Evolutionary conservation across 129 eudicot genomes (phyloP), one percentile per base, ranked within the genome.

Genomic region (Scalesia atractyloides): DNA sequence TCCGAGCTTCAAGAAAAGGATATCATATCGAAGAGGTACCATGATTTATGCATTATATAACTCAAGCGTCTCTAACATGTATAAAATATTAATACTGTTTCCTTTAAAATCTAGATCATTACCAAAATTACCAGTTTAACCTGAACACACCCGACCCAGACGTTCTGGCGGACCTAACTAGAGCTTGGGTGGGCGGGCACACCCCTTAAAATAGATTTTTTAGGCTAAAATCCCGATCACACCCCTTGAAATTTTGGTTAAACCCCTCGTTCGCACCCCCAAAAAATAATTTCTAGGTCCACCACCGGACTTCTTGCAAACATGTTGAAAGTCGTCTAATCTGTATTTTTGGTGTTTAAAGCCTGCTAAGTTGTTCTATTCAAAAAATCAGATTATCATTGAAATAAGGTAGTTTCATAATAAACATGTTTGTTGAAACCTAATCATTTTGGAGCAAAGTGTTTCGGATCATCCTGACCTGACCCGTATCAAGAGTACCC

Each of bases 1-100:
- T 89, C 41, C 81, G 97, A 60, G 98, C 98, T 44, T 81, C 98
- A 67, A 85, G 98, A 80, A 93, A 93, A 82, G 96, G 98, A 58
- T 84, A 87, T 77, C 95, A 80, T 60, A 93, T 89, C 64, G 89
- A 89, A 83, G 98, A 93, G 96, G 98, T 92, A 83, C 50, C 9
- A 37, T 24, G 36, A 11, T n/a, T 58, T 58, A 11, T 24, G 37
- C 12, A 58, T 19, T 9, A 18, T 56, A 20, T 56, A 9, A 56
- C 60, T 56, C 13, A 50, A 69, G 17, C 33, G 17, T 54, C 14
- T 56, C 9, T 53, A 53, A 17, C n/a, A 3, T 9, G 5, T 53
- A 9, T 9, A 9, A 17, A 53, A 16, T 17, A 53, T 6, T 18
- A 1, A 5, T 6, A 53, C 1, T 3, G 16, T 47, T 26, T 10